phyloP scores from a whole-genome alignment of 2,329 filamentous ascomycete species.

The Botrytis tulipae region DNA sequence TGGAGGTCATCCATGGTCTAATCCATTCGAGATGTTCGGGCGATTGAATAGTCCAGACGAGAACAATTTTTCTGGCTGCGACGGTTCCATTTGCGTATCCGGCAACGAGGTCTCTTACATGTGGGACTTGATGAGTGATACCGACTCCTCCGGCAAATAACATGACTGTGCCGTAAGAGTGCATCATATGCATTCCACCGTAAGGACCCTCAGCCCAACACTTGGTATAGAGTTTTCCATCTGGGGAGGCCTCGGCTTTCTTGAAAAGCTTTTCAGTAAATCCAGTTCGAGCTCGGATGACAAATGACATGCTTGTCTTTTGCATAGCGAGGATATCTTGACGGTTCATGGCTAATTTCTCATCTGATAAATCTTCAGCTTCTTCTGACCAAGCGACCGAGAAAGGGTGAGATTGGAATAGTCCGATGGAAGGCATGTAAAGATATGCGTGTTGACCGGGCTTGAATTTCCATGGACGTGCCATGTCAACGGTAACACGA shows the following conservation, averaged over 20 bases:
- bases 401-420: constrained; percentile 77
- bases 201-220: constrained; percentile 77
- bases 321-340: constrained; percentile 58
- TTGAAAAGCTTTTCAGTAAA: constrained; percentile 70
- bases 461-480: constrained; percentile 72
- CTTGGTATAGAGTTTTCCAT: constrained; percentile 59
- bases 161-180: constrained; percentile 75
- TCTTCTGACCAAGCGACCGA: constrained; percentile 77
- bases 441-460: constrained; percentile 78
- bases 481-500: constrained; percentile 70
- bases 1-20: constrained; percentile 78
- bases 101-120: constrained; percentile 68
- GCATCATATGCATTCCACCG: constrained; percentile 66
- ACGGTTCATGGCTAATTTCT: constrained; percentile 58
- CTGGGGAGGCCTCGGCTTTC: constrained; percentile 60
- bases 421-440: constrained; percentile 70
- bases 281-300: constrained; percentile 71
- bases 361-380: constrained; percentile 48
- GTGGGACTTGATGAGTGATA: constrained; percentile 76
- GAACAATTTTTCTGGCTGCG: constrained; percentile 67
- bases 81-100: constrained; percentile 68
- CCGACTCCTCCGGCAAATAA: constrained; percentile 79
- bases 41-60: constrained; percentile 78
- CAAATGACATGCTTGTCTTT: constrained; percentile 66
- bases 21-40: constrained; percentile 84